phyloP scores from a whole-genome alignment of 2,329 filamentous ascomycete species.

The Aureobasidium uvarum region DNA sequence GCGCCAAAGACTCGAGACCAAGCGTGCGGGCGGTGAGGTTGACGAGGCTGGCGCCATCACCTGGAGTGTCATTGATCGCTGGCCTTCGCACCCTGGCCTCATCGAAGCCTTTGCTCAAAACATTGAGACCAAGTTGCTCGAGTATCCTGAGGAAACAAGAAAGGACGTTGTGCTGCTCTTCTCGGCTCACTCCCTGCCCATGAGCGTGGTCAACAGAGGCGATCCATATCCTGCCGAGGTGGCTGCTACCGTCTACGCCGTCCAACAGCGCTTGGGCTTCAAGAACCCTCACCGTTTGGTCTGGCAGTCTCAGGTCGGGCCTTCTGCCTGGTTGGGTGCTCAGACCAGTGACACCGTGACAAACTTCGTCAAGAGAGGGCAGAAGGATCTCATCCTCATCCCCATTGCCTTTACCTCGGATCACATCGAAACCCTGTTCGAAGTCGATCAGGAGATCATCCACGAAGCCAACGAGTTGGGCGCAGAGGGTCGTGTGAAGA shows the following conservation, averaged over 20 bases:
- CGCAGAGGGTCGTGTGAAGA: constrained; percentile 65
- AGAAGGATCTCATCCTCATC: constrained; percentile 86
- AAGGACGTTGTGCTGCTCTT: constrained; percentile 84
- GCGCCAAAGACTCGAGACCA: constrained; percentile 82
- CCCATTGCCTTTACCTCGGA: constrained; percentile 99
- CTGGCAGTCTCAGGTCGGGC: constrained; percentile 98
- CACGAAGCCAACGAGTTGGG: constrained; percentile 76
- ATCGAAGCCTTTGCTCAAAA: constrained; percentile 91
- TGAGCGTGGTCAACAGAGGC: constrained; percentile 94
- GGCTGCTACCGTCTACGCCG: constrained; percentile 89
- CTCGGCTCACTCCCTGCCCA: constrained; percentile 92
- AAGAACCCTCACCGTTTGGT: constrained; percentile 89
- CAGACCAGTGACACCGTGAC: constrained; percentile 88
- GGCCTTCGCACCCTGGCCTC: constrained; percentile 87
- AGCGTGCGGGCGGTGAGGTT: constrained; percentile 54
- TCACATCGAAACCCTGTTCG: constrained; percentile 95
- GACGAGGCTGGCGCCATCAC: constrained; percentile 67
- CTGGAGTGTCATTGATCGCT: constrained; percentile 98
- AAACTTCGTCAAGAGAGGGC: constrained; percentile 83
- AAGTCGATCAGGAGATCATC: constrained; percentile 93
- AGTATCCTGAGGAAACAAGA: constrained; percentile 78
- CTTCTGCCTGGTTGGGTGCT: constrained; percentile 90
- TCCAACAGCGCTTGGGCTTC: constrained; percentile 88
- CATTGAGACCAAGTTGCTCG: constrained; percentile 78
- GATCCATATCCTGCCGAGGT: constrained; percentile 96